A percentile compares a stretch with the other conserved stretches of the same genome.
These are phyloP conservation scores for Orbilia quercus DNA, from an alignment of 2,329 filamentous ascomycete species.

Conservation along the genomic window DNA sequence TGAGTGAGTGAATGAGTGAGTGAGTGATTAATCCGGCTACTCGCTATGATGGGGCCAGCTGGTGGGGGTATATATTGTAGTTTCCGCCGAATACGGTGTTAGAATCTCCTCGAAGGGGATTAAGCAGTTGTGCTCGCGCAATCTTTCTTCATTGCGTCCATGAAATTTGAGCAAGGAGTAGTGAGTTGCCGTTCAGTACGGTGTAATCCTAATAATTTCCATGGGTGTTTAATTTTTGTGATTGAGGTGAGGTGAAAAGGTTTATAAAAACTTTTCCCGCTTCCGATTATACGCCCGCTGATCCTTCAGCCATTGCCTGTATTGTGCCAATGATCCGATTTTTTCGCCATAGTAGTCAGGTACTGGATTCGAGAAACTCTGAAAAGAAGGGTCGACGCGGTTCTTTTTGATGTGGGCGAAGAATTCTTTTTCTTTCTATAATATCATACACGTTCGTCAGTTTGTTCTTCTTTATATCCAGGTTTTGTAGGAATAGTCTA, in stretches of 20 bases:
- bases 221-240: not conserved
- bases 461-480: too few species aligned
- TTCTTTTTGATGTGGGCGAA: conserved; percentile 90
- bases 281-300: conserved; percentile 97
- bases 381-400: conserved; percentile 88
- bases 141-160: too few species aligned
- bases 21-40: not conserved
- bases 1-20: not conserved
- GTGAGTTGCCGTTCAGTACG: not conserved
- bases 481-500: too few species aligned
- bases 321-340: conserved; percentile 90
- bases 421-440: conserved; percentile 90
- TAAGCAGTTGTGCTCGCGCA: not conserved
- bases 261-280: conserved; percentile 65
- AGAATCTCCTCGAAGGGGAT: too few species aligned
- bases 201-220: not conserved
- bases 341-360: conserved; percentile 99
- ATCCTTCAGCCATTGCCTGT: conserved; percentile 96
- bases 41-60: too few species aligned
- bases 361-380: conserved; percentile 89
- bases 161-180: too few species aligned
- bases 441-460: too few species aligned
- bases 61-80: too few species aligned
- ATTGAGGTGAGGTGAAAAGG: too few species aligned
- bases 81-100: too few species aligned